Evolutionary conservation across 768 basidiomycete genomes (phyloP).

Genomic region (Lentinula guzmanii): DNA sequence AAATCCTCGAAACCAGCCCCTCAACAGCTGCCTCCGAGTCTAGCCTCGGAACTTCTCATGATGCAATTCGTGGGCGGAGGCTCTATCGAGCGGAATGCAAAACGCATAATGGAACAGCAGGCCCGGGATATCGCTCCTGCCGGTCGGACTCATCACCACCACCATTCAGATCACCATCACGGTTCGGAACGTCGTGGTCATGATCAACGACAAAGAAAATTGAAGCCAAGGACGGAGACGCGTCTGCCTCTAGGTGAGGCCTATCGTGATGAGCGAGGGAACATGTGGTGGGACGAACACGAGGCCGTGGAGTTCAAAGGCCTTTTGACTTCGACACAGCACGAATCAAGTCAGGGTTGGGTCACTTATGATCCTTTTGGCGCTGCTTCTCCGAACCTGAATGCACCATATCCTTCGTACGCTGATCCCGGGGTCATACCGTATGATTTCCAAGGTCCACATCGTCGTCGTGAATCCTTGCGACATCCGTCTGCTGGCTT

Average conservation of each 20-base stretch:
- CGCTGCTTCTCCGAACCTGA: not conserved
- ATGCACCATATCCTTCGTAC: not conserved
- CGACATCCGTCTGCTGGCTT: not conserved
- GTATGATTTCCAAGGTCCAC: not conserved
- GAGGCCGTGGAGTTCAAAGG: slow-evolving; percentile 40
- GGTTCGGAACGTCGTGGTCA: not conserved
- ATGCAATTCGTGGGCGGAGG: slow-evolving; percentile 42
- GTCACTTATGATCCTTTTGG: not conserved
- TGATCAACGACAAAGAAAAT: not conserved
- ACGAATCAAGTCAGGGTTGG: not conserved
- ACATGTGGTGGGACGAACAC: slow-evolving; percentile 39
- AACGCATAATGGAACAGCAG: slow-evolving; percentile 26
- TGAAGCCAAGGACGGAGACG: not conserved
- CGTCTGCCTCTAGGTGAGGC: slow-evolving; percentile 22
- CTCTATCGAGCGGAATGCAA: slow-evolving; percentile 25
- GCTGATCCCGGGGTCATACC: not conserved
- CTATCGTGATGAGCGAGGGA: slow-evolving; percentile 31
- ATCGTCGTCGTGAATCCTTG: not conserved
- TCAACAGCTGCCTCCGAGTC: slow-evolving; percentile 26
- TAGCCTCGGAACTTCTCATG: slow-evolving; percentile 36
- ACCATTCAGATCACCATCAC: not conserved
- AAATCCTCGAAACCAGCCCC: not conserved
- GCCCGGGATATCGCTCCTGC: slow-evolving; percentile 20
- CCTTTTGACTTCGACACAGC: slow-evolving; percentile 19
- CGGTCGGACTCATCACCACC: not conserved